Conservation (phyloP, 2,329 filamentous ascomycete species). For the Monosporascus cannonballus region DNA sequence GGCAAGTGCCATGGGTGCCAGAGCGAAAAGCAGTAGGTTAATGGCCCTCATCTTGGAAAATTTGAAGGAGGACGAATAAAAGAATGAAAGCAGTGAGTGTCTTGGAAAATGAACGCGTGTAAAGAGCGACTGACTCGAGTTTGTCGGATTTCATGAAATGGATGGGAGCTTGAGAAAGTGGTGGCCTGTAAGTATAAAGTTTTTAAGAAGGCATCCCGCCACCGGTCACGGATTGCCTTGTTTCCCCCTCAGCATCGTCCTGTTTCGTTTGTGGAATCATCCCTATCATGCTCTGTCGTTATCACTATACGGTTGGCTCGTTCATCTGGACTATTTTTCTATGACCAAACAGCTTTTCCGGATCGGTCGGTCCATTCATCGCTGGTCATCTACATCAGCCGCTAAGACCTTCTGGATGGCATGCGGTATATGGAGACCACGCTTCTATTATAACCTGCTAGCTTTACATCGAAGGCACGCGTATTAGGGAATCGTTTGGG, state of each 20-base stretch:
- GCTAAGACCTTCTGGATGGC: no score
- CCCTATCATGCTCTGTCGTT: background rate
- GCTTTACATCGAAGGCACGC: no score
- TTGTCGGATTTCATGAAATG: background rate
- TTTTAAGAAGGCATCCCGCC: no score
- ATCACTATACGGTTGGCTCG: background rate
- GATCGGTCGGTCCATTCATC: no score
- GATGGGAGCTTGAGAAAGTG: background rate
- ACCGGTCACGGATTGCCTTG: no score
- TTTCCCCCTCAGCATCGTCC: no score
- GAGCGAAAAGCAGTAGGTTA: slow-evolving; percentile 4
- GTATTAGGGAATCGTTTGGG: no score
- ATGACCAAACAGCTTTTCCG: background rate
- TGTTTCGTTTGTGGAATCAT: no score
- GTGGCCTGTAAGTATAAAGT: background rate
- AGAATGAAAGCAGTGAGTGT: background rate
- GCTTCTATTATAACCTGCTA: no score
- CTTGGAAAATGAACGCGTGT: background rate
- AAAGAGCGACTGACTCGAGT: background rate
- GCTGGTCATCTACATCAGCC: no score
- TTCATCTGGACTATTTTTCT: background rate
- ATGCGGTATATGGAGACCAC: no score
- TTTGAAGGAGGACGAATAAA: background rate
- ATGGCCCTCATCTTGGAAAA: slow-evolving; percentile 9
- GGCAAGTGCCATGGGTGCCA: slow-evolving; percentile 9